Evolutionary conservation across 768 basidiomycete species (phyloP).

Genomic region (Termitomyces bulborhizus): DNA sequence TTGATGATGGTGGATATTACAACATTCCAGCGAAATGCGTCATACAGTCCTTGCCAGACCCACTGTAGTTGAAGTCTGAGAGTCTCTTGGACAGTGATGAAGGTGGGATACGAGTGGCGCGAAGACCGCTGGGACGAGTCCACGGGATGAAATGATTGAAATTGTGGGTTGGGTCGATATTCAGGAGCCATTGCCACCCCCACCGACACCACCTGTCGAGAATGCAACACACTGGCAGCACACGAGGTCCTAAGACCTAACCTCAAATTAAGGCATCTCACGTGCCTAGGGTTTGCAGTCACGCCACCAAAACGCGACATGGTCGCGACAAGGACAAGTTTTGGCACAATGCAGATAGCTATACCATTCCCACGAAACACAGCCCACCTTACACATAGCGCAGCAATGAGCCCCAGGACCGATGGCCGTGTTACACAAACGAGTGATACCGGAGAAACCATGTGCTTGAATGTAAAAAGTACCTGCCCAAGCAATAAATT

Average conservation of each 20-base stretch:
- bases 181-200: slow-evolving; percentile 7
- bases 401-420: neutral
- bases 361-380: no score
- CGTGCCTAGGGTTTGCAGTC: slow-evolving; percentile 10
- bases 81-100: slow-evolving; percentile 60
- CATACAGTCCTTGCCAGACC: slow-evolving; percentile 52
- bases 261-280: slow-evolving; percentile 26
- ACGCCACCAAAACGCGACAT: neutral
- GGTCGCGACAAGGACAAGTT: neutral
- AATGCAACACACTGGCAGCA: neutral
- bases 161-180: slow-evolving; percentile 15
- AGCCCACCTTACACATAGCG: neutral
- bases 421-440: no score
- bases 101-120: slow-evolving; percentile 58
- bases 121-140: slow-evolving; percentile 30
- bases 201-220: no score
- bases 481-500: slow-evolving; percentile 28
- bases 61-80: slow-evolving; percentile 54
- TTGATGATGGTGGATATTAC: slow-evolving; percentile 52
- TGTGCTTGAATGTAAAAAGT: neutral
- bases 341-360: no score
- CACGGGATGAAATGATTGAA: slow-evolving; percentile 17
- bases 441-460: neutral
- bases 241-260: slow-evolving; percentile 23
- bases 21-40: slow-evolving; percentile 69